Evolutionary conservation across 2,329 filamentous ascomycete genomes (phyloP).

Genomic region (Aschersonia sp.): DNA sequence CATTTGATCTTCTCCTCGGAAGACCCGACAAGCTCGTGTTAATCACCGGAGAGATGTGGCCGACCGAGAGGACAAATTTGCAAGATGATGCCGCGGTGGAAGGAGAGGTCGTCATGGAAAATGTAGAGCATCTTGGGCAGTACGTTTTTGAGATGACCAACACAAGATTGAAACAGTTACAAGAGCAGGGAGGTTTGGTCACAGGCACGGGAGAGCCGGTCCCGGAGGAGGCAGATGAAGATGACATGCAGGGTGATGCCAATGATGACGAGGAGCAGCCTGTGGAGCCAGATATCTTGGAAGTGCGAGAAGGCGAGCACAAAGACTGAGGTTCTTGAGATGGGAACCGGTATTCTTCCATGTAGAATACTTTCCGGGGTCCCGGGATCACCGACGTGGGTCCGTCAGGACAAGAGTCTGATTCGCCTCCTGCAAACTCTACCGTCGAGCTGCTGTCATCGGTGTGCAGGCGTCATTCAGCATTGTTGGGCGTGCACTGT

Average conservation of each 20-base stretch:
- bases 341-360: no score
- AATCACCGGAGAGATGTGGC: slow-evolving; percentile 77
- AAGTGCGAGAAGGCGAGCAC: slow-evolving; percentile 15
- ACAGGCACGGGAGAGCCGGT: slow-evolving; percentile 10
- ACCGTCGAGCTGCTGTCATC: no score
- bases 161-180: slow-evolving; percentile 36
- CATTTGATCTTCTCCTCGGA: slow-evolving; percentile 65
- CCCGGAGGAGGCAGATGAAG: slow-evolving; percentile 13
- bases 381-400: no score
- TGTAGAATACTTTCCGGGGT: no score
- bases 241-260: slow-evolving; percentile 15
- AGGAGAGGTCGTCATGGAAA: slow-evolving; percentile 63
- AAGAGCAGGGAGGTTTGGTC: slow-evolving; percentile 16
- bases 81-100: slow-evolving; percentile 28
- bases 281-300: slow-evolving; percentile 19
- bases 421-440: no score
- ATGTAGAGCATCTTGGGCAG: slow-evolving; percentile 85
- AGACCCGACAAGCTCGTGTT: slow-evolving; percentile 72
- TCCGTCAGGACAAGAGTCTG: no score
- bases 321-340: background rate
- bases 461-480: no score
- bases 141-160: slow-evolving; percentile 96
- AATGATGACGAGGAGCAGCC: slow-evolving; percentile 16
- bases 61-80: slow-evolving; percentile 39
- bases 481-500: no score